Base-by-base conservation (phyloP, 1,284 basidiomycete species). In the Sanghuangporus weigelae region DNA sequence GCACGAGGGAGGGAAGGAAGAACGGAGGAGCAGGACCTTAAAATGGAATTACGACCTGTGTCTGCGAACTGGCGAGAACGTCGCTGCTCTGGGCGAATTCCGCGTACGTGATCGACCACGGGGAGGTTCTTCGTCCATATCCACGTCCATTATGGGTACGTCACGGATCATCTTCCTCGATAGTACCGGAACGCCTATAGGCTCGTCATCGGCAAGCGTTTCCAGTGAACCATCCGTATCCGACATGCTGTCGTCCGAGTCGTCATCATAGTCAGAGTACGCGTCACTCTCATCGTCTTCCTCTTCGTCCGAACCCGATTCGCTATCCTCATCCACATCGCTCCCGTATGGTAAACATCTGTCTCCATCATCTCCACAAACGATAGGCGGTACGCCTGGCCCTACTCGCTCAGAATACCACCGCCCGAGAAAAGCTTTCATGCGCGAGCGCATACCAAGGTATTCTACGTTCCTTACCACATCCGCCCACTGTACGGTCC, bases 381-480 rank as follows among this genome's bases (percentile, higher is more conserved):
- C 68, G 60, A 64, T 65, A 23, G 66, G 65, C 16, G 62, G 64
- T 44, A 64, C 57, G 64, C 74, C 73, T 46, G 79, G 74, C 63
- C 79, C 74, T 50, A 82, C 69, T 81, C 84, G 85, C 19, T 77
- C 75, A 59, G 79, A 77, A 69, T 87, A 89, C 85, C 86, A 90
- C 61, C 77, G 77, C 1, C 84, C 82, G 61, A 91, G 77, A 71
- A 87, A 90, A 19, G 84, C 73, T 68, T 87, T 89, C 71, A 91
- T 83, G 58, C 90, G 87, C 10, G 81, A 73, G 50, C 82, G 77
- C 68, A 92, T 80, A 26, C 85, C 86, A 59, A 92, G 84, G 69
- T 90, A 92, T 71, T 92, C 90, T 70, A 86, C 89, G 71, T 92
- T 92, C 60, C 86, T 83, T n/a, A 87, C 89, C 65, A 92, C 79